A percentile compares a stretch with the other conserved stretches of the same genome.
Conservation (phyloP, 2,329 filamentous ascomycete species). For the Aphanoascus verrucosus region DNA sequence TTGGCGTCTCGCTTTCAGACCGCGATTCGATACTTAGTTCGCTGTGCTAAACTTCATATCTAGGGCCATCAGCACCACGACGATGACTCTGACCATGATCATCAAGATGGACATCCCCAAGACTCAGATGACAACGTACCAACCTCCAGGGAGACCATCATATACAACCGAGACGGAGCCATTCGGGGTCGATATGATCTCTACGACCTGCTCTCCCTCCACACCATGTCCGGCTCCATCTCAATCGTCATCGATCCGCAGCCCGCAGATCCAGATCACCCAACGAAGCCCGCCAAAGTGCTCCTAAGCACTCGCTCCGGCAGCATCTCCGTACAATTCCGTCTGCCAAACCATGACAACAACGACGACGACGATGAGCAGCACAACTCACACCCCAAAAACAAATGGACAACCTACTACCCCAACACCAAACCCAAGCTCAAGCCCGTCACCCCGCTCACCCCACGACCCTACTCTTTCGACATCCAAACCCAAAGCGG, state of each 20-base stretch:
- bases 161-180: constrained; percentile 16
- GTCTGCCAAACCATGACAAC: neutral
- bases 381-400: neutral
- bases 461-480: constrained; percentile 17
- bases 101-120: neutral
- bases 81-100: neutral
- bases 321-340: constrained; percentile 22
- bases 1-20: neutral
- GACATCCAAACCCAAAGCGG: constrained; percentile 23
- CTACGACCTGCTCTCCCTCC: constrained; percentile 25
- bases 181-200: constrained; percentile 25
- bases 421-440: neutral
- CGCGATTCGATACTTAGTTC: neutral
- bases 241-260: constrained; percentile 25
- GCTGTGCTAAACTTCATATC: too few relatives aligned
- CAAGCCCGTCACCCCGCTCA: constrained; percentile 4
- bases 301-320: constrained; percentile 21
- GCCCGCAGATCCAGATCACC: constrained; percentile 21
- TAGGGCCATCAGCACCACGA: neutral
- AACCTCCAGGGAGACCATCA: constrained; percentile 15
- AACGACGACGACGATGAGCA: neutral
- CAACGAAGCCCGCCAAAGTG: constrained; percentile 23
- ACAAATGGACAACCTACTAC: neutral
- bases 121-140: neutral
- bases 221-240: constrained; percentile 25